phyloP scores from a whole-genome alignment of 176 grass and related monocot genomes.

The Musa itinerans region DNA sequence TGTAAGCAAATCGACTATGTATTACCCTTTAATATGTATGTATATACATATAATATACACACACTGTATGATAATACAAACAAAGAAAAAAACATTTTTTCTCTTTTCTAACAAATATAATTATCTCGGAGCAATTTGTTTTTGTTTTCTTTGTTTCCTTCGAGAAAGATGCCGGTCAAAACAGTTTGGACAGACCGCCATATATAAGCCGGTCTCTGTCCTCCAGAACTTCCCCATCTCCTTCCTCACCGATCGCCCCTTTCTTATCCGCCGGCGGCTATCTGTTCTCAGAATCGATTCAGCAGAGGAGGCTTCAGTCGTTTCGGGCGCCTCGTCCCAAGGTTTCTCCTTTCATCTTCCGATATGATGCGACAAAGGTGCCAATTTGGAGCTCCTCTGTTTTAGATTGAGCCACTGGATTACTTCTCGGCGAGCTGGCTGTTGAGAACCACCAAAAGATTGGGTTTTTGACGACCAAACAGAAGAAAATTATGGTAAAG shows the following conservation, averaged over 20 bases:
- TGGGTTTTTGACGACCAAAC: constrained; percentile 21
- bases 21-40: too few species aligned
- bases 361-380: neutral
- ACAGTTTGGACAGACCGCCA: neutral
- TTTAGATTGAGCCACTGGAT: neutral
- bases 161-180: neutral
- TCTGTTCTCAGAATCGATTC: neutral
- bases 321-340: neutral
- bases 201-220: neutral
- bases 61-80: too few species aligned
- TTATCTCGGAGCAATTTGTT: too few species aligned
- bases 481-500: constrained; percentile 41
- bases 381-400: neutral
- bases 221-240: neutral
- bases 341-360: neutral
- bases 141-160: neutral
- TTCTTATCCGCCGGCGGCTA: neutral
- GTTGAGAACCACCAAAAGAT: constrained; percentile 27
- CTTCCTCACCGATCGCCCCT: neutral
- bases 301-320: neutral
- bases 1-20: too few species aligned
- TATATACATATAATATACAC: too few species aligned
- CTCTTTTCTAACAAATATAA: too few species aligned
- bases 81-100: too few species aligned
- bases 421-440: constrained; percentile 18